Percentiles rank a stretch among this genome's conserved stretches.
phyloP scores from a whole-genome alignment of 2,329 filamentous ascomycete species.

The Aspergillus unguis region DNA sequence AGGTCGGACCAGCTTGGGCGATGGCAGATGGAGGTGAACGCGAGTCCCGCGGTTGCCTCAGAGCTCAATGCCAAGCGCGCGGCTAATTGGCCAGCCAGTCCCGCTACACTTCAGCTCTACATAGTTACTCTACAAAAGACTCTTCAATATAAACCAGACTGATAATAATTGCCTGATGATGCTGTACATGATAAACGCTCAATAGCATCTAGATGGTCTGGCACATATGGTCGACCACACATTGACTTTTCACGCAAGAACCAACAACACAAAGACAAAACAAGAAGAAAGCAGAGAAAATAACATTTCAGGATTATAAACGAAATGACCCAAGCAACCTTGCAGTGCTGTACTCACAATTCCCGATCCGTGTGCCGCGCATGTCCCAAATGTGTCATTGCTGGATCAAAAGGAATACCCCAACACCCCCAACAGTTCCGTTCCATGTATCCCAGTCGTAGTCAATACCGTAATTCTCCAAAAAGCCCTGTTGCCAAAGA shows the following conservation, averaged over 20 bases:
- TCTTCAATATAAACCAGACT: neutral
- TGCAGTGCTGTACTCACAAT: slow-evolving; percentile 30
- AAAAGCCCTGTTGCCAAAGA: slow-evolving; percentile 36
- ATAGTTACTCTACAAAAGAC: neutral
- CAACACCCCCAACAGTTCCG: slow-evolving; percentile 40
- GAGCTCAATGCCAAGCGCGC: slow-evolving; percentile 27
- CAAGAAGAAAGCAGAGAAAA: slow-evolving; percentile 11
- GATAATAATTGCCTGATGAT: slow-evolving; percentile 6
- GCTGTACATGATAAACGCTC: slow-evolving; percentile 16
- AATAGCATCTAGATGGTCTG: slow-evolving; percentile 9
- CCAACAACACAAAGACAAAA: slow-evolving; percentile 11
- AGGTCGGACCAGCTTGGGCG: slow-evolving; percentile 15
- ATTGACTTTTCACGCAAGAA: slow-evolving; percentile 15
- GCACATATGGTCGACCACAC: slow-evolving; percentile 2
- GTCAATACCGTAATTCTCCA: slow-evolving; percentile 41
- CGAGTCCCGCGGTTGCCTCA: slow-evolving; percentile 27
- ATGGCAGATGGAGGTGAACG: slow-evolving; percentile 28
- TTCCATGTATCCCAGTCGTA: slow-evolving; percentile 39
- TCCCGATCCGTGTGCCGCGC: slow-evolving; percentile 25
- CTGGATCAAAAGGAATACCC: slow-evolving; percentile 38
- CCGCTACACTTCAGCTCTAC: neutral
- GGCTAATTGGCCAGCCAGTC: slow-evolving; percentile 16
- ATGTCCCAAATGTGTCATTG: slow-evolving; percentile 26
- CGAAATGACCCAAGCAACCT: slow-evolving; percentile 30
- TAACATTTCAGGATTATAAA: slow-evolving; percentile 26